These are phyloP conservation scores for Stylosanthes scabra DNA, from an alignment of 331 rosid genomes.

Conservation along the genomic window DNA sequence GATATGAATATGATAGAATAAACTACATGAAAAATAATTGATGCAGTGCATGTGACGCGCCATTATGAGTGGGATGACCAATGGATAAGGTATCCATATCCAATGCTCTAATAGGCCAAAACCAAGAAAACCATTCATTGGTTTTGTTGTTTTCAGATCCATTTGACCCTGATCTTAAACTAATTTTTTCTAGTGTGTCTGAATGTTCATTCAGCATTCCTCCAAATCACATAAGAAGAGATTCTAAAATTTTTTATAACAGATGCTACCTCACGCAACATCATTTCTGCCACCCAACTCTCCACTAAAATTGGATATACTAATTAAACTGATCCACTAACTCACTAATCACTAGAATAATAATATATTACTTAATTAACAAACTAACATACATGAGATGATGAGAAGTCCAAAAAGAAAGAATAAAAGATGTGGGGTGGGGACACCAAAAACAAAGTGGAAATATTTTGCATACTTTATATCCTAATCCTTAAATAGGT, in stretches of 20 bases:
- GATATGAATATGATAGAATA: not conserved
- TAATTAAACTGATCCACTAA: too few relatives aligned
- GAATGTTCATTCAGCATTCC: too few relatives aligned
- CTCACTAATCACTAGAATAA: too few relatives aligned
- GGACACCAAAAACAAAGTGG: not conserved
- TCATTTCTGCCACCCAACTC: too few relatives aligned
- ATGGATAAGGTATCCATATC: conserved; percentile 15
- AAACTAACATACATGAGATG: conserved; percentile 4
- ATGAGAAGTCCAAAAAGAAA: too few relatives aligned
- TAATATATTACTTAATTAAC: not conserved
- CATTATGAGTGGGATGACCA: not conserved
- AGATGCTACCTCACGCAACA: too few relatives aligned
- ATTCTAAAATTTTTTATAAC: too few relatives aligned
- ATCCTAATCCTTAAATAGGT: too few relatives aligned
- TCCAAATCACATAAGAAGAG: too few relatives aligned
- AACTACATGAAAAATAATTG: conserved; percentile 1
- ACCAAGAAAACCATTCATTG: conserved; percentile 17
- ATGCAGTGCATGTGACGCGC: not conserved
- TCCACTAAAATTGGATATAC: too few relatives aligned
- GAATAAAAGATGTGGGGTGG: not conserved
- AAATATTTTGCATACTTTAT: too few relatives aligned
- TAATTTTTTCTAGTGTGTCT: too few relatives aligned
- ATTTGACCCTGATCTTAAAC: not conserved
- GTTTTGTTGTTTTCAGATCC: not conserved
- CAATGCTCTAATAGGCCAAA: conserved; percentile 1